Percentiles rank a stretch among this genome's conserved stretches.
Conservation (phyloP, 139 green algal genomes). For the Pycnococcus provasolii region DNA sequence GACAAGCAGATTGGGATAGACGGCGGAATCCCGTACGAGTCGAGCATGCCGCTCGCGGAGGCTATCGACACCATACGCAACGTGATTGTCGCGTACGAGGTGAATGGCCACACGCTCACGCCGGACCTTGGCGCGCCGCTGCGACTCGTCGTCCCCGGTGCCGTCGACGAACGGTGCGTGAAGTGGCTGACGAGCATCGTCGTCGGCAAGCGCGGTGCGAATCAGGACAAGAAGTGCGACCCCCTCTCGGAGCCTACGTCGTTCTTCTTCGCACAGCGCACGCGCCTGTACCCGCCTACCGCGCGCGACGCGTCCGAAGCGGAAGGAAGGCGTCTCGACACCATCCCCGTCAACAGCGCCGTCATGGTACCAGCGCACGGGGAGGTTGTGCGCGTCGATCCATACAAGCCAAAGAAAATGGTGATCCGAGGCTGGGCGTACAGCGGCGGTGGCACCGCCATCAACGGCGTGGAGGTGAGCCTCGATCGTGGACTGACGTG, state of each 20-base stretch:
- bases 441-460: conserved; percentile 63
- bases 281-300: too few species aligned
- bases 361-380: conserved; percentile 76
- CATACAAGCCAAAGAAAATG: neutral
- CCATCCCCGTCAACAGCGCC: conserved; percentile 92
- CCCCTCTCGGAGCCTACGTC: neutral
- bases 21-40: neutral
- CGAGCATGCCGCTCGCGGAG: conserved; percentile 29
- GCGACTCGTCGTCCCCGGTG: conserved; percentile 71
- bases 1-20: neutral
- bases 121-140: conserved; percentile 69
- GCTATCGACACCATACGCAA: conserved; percentile 54
- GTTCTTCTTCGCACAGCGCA: neutral
- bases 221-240: too few species aligned
- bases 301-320: too few species aligned
- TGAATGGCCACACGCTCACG: conserved; percentile 53
- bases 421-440: conserved; percentile 40
- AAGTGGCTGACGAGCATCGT: conserved; percentile 82
- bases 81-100: conserved; percentile 64
- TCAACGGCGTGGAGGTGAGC: conserved; percentile 84
- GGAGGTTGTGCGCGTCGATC: conserved; percentile 33
- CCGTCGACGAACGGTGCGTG: conserved; percentile 73
- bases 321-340: conserved; percentile 52
- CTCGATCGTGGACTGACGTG: conserved; percentile 68
- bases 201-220: conserved; percentile 38